Conservation (phyloP, 176 grass and related monocot species). For the Phoenix roebelenii region DNA sequence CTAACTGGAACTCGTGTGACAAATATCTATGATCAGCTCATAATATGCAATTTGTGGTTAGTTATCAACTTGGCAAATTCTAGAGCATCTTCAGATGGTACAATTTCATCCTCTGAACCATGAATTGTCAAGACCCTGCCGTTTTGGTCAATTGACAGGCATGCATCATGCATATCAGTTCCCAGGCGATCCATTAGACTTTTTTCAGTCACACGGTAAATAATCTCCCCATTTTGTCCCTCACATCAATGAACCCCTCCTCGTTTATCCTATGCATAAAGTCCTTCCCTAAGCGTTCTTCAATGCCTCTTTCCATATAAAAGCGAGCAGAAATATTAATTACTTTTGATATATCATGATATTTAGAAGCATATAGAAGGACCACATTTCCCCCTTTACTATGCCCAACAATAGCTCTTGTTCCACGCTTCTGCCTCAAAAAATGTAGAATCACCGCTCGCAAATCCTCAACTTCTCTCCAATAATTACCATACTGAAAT, state of each 20-base stretch:
- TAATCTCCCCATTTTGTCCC: constrained; percentile 35
- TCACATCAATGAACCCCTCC: constrained; percentile 59
- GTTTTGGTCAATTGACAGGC: constrained; percentile 42
- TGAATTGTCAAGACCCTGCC: constrained; percentile 81
- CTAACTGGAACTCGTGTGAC: constrained; percentile 41
- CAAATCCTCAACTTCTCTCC: constrained; percentile 72
- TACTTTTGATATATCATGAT: constrained; percentile 39
- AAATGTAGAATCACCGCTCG: constrained; percentile 37
- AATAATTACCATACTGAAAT: constrained; percentile 89
- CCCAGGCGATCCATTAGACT: constrained; percentile 72
- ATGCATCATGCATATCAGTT: constrained; percentile 55
- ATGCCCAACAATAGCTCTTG: constrained; percentile 53
- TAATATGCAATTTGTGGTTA: constrained; percentile 61
- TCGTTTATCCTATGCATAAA: constrained; percentile 55
- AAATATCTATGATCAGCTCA: constrained; percentile 69
- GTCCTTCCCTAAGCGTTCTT: constrained; percentile 47
- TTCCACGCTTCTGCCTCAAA: constrained; percentile 30
- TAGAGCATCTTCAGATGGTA: constrained; percentile 47
- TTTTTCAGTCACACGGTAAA: constrained; percentile 55
- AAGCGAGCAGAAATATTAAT: constrained; percentile 75
- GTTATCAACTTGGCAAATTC: constrained; percentile 68
- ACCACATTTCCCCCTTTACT: constrained; percentile 80
- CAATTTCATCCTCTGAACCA: constrained; percentile 63
- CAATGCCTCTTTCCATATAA: constrained; percentile 55
- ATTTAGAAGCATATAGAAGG: constrained; percentile 66